Evolutionary conservation across 2,329 filamentous ascomycete species (phyloP).

Genomic region (Cladorrhinum sp.): DNA sequence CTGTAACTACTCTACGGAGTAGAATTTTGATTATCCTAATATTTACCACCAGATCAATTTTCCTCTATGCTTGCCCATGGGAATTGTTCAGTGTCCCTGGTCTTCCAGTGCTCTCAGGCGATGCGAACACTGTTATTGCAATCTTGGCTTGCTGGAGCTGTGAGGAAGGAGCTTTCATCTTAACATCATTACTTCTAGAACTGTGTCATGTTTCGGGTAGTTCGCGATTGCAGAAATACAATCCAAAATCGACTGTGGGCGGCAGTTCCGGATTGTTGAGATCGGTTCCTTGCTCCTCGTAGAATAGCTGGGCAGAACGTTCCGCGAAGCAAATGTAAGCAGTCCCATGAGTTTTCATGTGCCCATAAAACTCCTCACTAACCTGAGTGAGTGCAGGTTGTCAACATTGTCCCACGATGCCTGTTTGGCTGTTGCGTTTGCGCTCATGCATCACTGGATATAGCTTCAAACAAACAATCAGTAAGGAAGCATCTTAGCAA

Average conservation of each 20-base stretch:
- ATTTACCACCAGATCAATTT: conserved; percentile 21
- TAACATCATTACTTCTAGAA: too few relatives aligned
- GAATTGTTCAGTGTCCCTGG: conserved; percentile 22
- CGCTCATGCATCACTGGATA: not conserved
- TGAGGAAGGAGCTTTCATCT: conserved; percentile 18
- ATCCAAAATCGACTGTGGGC: too few relatives aligned
- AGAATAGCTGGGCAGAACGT: too few relatives aligned
- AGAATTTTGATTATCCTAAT: conserved; percentile 27
- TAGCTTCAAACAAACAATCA: not conserved
- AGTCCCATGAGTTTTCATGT: not conserved
- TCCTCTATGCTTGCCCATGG: conserved; percentile 26
- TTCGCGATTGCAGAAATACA: not conserved
- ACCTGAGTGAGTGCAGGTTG: not conserved
- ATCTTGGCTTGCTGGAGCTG: conserved; percentile 20
- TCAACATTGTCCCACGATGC: not conserved
- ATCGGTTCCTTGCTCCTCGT: too few relatives aligned
- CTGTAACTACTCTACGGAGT: conserved; percentile 27
- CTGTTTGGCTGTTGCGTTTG: not conserved
- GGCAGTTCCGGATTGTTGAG: too few relatives aligned
- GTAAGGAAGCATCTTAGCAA: not conserved
- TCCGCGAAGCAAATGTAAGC: too few relatives aligned
- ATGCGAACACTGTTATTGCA: conserved; percentile 24
- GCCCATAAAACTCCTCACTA: not conserved
- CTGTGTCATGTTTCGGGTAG: not conserved
- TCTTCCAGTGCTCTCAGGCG: conserved; percentile 25